Evolutionary conservation across 257 asterid species (phyloP).

Genomic region (Ocimum tenuiflorum): DNA sequence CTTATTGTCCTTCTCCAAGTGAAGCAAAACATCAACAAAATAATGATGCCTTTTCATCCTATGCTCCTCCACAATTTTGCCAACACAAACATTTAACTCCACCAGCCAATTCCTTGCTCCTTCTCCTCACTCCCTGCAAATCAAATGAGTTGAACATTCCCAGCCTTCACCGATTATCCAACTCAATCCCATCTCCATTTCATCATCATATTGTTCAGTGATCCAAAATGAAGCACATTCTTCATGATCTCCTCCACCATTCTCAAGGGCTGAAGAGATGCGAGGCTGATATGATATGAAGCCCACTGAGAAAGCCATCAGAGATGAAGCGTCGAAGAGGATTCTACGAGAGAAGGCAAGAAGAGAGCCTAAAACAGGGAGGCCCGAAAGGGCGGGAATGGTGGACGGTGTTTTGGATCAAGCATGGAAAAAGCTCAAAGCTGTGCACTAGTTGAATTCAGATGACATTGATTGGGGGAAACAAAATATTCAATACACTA

Average conservation of each 20-base stretch:
- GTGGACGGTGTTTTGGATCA: conserved; percentile 20
- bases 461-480: no score
- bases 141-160: conserved; percentile 70
- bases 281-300: conserved; percentile 59
- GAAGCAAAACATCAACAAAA: conserved; percentile 69
- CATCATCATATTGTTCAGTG: no score
- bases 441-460: no score
- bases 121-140: conserved; percentile 59
- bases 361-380: conserved; percentile 53
- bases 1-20: conserved; percentile 49
- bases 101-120: conserved; percentile 40
- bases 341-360: conserved; percentile 43
- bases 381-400: conserved; percentile 73
- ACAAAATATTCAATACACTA: no score
- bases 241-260: conserved; percentile 41
- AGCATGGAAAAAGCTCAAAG: conserved; percentile 35
- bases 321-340: conserved; percentile 28
- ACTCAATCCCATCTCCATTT: conserved; percentile 63
- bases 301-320: conserved; percentile 82
- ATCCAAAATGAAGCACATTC: no score
- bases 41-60: conserved; percentile 33
- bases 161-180: no score
- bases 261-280: conserved; percentile 56
- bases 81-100: conserved; percentile 54
- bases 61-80: conserved; percentile 51